These are phyloP conservation scores for Entomortierella lignicola DNA, from an alignment of 192 early-diverging fungal species.

Conservation along the genomic window DNA sequence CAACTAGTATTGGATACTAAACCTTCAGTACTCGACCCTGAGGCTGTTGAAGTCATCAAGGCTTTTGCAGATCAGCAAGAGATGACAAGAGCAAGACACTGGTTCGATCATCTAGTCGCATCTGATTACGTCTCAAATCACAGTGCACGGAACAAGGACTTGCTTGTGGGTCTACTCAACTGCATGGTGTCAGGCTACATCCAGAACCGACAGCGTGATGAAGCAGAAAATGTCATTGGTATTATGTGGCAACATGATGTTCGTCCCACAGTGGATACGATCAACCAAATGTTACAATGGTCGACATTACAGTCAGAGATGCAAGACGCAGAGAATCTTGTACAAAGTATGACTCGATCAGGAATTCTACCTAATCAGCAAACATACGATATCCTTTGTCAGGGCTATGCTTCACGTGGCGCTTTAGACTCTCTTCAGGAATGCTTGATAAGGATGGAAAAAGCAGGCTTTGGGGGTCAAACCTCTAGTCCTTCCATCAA, in stretches of 20 bases:
- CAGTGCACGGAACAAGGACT: neutral
- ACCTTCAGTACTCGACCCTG: neutral
- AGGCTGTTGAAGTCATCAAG: conserved; percentile 20
- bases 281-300: conserved; percentile 33
- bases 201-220: conserved; percentile 4
- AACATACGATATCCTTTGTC: conserved; percentile 37
- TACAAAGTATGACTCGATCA: conserved; percentile 16
- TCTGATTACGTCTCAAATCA: neutral
- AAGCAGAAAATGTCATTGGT: conserved; percentile 26
- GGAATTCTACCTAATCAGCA: conserved; percentile 18
- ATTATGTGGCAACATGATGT: conserved; percentile 11
- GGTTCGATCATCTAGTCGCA: conserved; percentile 19
- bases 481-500: neutral
- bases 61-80: conserved; percentile 18
- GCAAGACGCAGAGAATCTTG: conserved; percentile 25
- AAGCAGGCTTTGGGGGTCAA: neutral
- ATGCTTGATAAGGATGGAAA: conserved; percentile 31
- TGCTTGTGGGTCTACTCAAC: conserved; percentile 3
- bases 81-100: conserved; percentile 35
- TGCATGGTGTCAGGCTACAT: conserved; percentile 35
- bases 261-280: conserved; percentile 27
- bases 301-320: conserved; percentile 26
- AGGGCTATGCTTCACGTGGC: conserved; percentile 32
- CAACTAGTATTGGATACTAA: neutral
- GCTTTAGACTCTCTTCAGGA: conserved; percentile 7